Evolutionary conservation across 495 filamentous ascomycete genomes (phyloP), one percentile per base, ranked within the genome.

Genomic region (Xylaria castorea): DNA sequence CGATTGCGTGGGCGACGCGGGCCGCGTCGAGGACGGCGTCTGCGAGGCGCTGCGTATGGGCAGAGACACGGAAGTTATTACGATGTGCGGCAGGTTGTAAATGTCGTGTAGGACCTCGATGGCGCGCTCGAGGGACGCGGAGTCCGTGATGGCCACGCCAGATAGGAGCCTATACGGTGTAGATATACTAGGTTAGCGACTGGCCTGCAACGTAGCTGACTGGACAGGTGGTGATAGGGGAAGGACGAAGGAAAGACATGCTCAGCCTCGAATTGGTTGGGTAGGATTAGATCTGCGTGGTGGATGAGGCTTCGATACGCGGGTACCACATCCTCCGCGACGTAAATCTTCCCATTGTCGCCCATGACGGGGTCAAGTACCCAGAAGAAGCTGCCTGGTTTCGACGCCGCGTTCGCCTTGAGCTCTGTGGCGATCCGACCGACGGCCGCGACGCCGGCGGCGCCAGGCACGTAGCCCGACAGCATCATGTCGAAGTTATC

Each of bases 281-380:
- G 96, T 27, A 98, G 81, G 65, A 98, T 97, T 72, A 99, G 80
- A 79, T 99, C 97, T 5, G 96, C 97, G 75, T 94, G 87, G 27
- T 82, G 82, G 51, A 97, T 84, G 61, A 97, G 83, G 18, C 85
- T 86, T 80, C 92, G 94, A 80, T 98, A 99, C n/a, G 91, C 93
- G 0, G 94, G 94, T 42, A 97, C 91, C 3, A 96, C 93, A 71
- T 96, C 93, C 71, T 94, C 90, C 30, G 89, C 92, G 60, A 99
- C 94, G 80, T 99, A 99, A 27, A 98, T 84, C 48, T 88, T 89
- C 44, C 93, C 97, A 76, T 97, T 92, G 78, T 99, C 96, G 57
- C 96, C 96, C 96, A 99, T 99, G 18, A 99, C 97, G 1, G 96
- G 96, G 80, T 99, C 96, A 57, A 99, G 85, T n/a, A 97, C 91